Base-by-base conservation (phyloP, 768 basidiomycete species). In the Auriculariales sp. region DNA sequence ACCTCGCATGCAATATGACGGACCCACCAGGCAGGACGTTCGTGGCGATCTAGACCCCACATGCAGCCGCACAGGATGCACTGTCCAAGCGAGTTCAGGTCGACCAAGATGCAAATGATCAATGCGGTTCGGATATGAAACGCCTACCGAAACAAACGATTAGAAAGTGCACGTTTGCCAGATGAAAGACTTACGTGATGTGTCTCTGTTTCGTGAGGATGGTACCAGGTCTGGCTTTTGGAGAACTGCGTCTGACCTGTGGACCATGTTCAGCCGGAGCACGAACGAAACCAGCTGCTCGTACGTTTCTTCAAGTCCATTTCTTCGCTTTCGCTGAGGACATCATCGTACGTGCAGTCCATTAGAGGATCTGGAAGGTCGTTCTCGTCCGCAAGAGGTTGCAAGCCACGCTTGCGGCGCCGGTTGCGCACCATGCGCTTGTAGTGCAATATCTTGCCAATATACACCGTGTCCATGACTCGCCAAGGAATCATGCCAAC, bases 51-150 rank as follows among this genome's bases (percentile, higher is more conserved):
- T 58, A 89, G 57, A 6, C 79, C 72, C 88, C 87, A 90, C 85
- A 89, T 88, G 39, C 73, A 77, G 9, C 74, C 81, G 56, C 85
- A 84, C 5, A 88, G 65, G 17, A 81, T 71, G 44, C 74, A 69
- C 75, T 81, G 89, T 61, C 90, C 91, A 52, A 86, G 61, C 0
- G 85, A 87, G 63, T 91, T 91, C 32, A 79, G 74, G 56, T 83
- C 81, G 55, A 78, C 79, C 47, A 83, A 61, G 30, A 79, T 67
- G 55, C 84, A 84, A 32, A 90, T 89, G 63, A 73, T 68, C 31
- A 90, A 68, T 4, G 85, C 87, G 45, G 71, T 70, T 28, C 42
- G 56, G 51, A 66, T 64, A 0, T 61, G 58, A 52, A 61, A 65
- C 7, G 65, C 66, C 35, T 36, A 30, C 48, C 10, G 49, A 19